Evolutionary conservation across 164 flowering plant species (phyloP).

Genomic region (Chimonanthus praecox): DNA sequence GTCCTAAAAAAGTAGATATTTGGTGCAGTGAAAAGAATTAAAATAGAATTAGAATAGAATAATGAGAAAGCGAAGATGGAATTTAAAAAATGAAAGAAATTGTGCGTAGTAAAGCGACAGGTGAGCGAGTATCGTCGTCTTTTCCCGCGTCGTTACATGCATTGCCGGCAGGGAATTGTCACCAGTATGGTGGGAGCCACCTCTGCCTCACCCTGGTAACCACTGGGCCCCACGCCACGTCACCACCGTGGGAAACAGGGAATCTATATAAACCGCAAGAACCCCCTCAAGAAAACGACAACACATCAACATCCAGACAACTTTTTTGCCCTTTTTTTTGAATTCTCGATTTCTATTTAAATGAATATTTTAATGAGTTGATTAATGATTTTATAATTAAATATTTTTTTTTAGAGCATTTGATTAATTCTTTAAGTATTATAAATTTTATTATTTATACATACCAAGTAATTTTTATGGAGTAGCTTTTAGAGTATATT

Average conservation of each 20-base stretch:
- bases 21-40: too few relatives aligned
- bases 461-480: too few relatives aligned
- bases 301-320: constrained; percentile 1
- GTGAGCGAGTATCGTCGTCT: neutral
- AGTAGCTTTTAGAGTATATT: too few relatives aligned
- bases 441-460: too few relatives aligned
- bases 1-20: too few relatives aligned
- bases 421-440: too few relatives aligned
- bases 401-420: too few relatives aligned
- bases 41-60: too few relatives aligned
- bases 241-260: neutral
- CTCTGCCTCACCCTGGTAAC: neutral
- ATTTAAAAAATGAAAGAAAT: neutral
- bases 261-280: constrained; percentile 9
- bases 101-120: neutral
- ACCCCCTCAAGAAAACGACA: constrained; percentile 3
- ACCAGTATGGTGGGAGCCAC: constrained; percentile 5
- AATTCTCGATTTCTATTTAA: neutral
- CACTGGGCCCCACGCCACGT: neutral
- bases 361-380: too few relatives aligned
- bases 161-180: constrained; percentile 7
- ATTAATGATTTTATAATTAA: too few relatives aligned
- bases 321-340: neutral
- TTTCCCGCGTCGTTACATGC: constrained; percentile 2
- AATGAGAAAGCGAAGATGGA: too few relatives aligned